Evolutionary conservation across 2,329 filamentous ascomycete genomes (phyloP), one percentile per base, ranked within the genome.

Genomic region (Sarocladium brachiariae): DNA sequence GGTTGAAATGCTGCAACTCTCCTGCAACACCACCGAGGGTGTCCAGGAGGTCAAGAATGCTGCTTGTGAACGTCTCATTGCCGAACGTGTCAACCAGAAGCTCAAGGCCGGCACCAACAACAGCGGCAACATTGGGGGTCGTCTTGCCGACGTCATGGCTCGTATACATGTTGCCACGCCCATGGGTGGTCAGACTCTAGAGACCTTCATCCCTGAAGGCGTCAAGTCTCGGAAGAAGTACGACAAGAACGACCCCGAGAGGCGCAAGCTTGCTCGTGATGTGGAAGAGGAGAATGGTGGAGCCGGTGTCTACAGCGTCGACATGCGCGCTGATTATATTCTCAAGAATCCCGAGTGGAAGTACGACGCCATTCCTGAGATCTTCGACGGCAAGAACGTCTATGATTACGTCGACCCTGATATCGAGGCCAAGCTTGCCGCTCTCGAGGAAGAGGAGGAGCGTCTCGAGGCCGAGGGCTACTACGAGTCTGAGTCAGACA

Each of bases 91-190:
- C 50, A 88, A 89, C 24, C 89, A 96, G 73, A 99, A 99, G 74
- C 78, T 99, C 59, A 96, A 96, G 76, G 91, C 90, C 10, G 89
- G 89, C 50, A 95, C 88, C 59, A 86, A 78, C 61, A 83, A 76
- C 63, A 85, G 80, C 51, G 90, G 91, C 59, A 78, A 81, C 37
- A 82, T 89, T 51, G 87, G 89, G 53, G 85, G 86, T 48, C 83
- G 95, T 61, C 78, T 97, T 51, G 89, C 87, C 31, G 91, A 97
- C 63, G 87, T 99, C 49, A 84, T 99, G 66, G 81, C 88, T 55
- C 83, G 95, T 64, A 99, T 99, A 52, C 95, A 99, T 72, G 95
- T 99, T 56, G 93, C 93, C n/a, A 83, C 89, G 64, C 95, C 93
- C 50, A 83, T 95, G 70, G 87, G 84, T 55, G 90, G 90, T 56